Evolutionary conservation across 2,329 filamentous ascomycete species (phyloP).

Genomic region (Leptoxyphium fumago): DNA sequence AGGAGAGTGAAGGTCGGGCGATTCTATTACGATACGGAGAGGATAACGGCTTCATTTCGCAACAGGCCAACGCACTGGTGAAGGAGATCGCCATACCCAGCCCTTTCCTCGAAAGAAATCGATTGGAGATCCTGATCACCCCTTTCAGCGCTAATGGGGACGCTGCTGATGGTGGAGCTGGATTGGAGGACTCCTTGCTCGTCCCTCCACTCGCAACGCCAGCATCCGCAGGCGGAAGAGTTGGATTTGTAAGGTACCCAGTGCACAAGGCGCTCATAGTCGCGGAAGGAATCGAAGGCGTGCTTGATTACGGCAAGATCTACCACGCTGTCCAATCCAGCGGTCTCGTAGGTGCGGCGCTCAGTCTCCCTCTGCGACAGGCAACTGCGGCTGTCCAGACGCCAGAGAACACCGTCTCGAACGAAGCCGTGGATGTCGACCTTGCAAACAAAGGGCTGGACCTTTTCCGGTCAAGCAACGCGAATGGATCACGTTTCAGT

Average conservation of each 20-base stretch:
- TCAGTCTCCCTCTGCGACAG: slow-evolving; percentile 37
- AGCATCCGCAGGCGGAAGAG: slow-evolving; percentile 46
- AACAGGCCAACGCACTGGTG: slow-evolving; percentile 37
- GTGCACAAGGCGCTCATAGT: slow-evolving; percentile 72
- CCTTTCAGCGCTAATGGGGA: slow-evolving; percentile 32
- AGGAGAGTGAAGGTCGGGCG: slow-evolving; percentile 20
- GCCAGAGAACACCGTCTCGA: slow-evolving; percentile 5
- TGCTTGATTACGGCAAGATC: slow-evolving; percentile 37
- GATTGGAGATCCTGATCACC: slow-evolving; percentile 48
- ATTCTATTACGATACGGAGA: slow-evolving; percentile 37
- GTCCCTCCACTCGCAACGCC: slow-evolving; percentile 59
- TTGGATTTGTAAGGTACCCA: slow-evolving; percentile 58
- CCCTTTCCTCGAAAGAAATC: slow-evolving; percentile 43
- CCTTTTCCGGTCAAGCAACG: slow-evolving; percentile 17
- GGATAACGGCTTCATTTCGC: slow-evolving; percentile 27
- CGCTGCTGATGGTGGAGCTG: slow-evolving; percentile 2
- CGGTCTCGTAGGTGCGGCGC: slow-evolving; percentile 37
- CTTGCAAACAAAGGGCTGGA: slow-evolving; percentile 48
- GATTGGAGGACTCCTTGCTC: slow-evolving; percentile 48
- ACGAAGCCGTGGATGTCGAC: slow-evolving; percentile 38
- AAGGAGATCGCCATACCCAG: slow-evolving; percentile 50
- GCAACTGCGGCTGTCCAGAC: slow-evolving; percentile 3
- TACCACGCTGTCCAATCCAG: slow-evolving; percentile 16
- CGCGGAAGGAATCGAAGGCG: slow-evolving; percentile 55
- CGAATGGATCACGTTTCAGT: slow-evolving; percentile 20